Evolutionary conservation across 1,284 basidiomycete species (phyloP).

Genomic region (Phylloporus gajari): DNA sequence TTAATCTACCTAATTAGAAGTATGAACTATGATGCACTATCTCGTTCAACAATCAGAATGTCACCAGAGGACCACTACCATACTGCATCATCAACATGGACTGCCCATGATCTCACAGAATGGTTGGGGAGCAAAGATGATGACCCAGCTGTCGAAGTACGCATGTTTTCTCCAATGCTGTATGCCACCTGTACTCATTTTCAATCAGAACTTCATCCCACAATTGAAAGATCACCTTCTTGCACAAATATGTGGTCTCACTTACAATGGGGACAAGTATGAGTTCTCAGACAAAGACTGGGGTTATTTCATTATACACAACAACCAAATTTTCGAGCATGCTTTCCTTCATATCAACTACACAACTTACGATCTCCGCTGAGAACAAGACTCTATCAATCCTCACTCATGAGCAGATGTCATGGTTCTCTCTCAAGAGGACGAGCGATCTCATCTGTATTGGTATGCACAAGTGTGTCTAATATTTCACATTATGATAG

Average conservation of each 20-base stretch:
- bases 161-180: neutral
- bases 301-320: slow-evolving; percentile 18
- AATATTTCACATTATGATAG: slow-evolving; percentile 17
- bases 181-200: neutral
- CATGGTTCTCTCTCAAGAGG: slow-evolving; percentile 31
- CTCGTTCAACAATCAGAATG: no score
- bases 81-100: neutral
- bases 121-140: neutral
- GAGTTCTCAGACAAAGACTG: slow-evolving; percentile 41
- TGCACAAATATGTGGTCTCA: slow-evolving; percentile 25
- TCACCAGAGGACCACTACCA: slow-evolving; percentile 15
- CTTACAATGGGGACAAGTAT: slow-evolving; percentile 43
- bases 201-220: slow-evolving; percentile 33
- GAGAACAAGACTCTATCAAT: slow-evolving; percentile 39
- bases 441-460: slow-evolving; percentile 13
- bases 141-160: neutral
- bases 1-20: no score
- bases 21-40: no score
- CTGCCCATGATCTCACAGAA: neutral
- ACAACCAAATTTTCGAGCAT: slow-evolving; percentile 26
- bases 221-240: slow-evolving; percentile 46
- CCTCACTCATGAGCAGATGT: slow-evolving; percentile 18
- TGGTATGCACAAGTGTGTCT: slow-evolving; percentile 12
- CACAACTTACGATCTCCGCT: slow-evolving; percentile 41
- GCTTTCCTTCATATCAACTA: slow-evolving; percentile 31